Evolutionary conservation across 805 yeast genomes (phyloP), one percentile per base, ranked within the genome.

Genomic region (Yamadazyma sp.): DNA sequence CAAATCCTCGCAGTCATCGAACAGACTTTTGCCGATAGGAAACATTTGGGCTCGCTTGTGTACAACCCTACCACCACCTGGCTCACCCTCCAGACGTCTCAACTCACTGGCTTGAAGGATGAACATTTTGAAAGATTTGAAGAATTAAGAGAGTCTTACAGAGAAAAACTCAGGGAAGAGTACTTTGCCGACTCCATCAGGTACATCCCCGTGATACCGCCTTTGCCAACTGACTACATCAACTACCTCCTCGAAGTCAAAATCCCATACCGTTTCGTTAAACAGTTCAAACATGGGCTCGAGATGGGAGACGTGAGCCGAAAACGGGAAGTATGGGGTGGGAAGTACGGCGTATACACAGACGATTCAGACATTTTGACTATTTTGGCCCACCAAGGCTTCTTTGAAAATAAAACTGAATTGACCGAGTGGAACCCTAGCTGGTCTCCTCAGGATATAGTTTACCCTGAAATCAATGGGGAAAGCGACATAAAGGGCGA

Each of bases 331-430:
- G 46, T 89, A 2, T 91, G 98, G 98, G 99, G 99, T 2, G 73
- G 73, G 2, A 54, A 54, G 9, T 76, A 90, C 2, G 95, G 90
- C 29, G 69, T 93, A 1, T 93, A 91, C 59, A 86, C 97, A 0
- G 98, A 93, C 59, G 99, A 91, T 58, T 84, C 95, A 1, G 96
- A 91, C 57, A 64, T 90, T 2, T 70, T 91, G 24, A 70, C 85
- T 4, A 83, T 81, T 0, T 62, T 91, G 35, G 74, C 78, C 45
- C 98, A 93, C 51, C 65, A 80, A 44, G 96, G 96, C 0, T 61
- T 82, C 31, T 68, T 81, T 40, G 58, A 72, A 37, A 55, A 70
- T 9, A 55, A 35, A 4, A 35, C 61, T 2, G 59, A 63, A 38
- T 47, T 65, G 42, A 42, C 47, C n/a, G 52, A 49, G 22, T 58